Percentiles rank a stretch among this genome's conserved stretches.
phyloP scores from a whole-genome alignment of 495 filamentous ascomycete species.

The Aspergillus ellipticus region DNA sequence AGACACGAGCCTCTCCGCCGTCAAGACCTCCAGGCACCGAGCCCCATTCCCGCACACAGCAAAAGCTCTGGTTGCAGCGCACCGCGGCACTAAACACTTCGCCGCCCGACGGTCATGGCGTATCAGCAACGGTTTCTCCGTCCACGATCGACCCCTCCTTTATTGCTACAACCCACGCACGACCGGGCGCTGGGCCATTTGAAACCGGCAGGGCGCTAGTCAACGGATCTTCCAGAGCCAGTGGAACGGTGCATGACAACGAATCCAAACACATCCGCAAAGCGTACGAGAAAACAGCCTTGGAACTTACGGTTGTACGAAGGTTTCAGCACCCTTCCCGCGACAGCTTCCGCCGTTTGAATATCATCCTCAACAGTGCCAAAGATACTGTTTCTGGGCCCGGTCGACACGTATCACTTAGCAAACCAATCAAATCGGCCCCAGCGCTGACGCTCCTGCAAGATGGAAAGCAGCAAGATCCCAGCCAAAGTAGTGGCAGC shows the following conservation, averaged over 20 bases:
- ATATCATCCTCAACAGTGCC: slow-evolving; percentile 22
- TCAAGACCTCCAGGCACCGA: slow-evolving; percentile 34
- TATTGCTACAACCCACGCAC: slow-evolving; percentile 22
- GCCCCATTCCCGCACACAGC: slow-evolving; percentile 43
- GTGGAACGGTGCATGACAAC: slow-evolving; percentile 30
- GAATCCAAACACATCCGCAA: slow-evolving; percentile 44
- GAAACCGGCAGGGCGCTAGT: slow-evolving; percentile 31
- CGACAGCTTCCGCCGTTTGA: slow-evolving; percentile 40
- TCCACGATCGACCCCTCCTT: slow-evolving; percentile 35
- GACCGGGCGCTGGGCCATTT: slow-evolving; percentile 28
- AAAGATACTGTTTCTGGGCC: slow-evolving; percentile 14
- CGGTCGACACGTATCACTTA: slow-evolving; percentile 21
- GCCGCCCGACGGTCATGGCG: slow-evolving; percentile 42
- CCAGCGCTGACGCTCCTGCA: slow-evolving; percentile 35
- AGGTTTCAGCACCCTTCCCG: slow-evolving; percentile 43
- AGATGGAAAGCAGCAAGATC: slow-evolving; percentile 20
- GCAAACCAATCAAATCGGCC: slow-evolving; percentile 38
- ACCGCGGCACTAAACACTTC: slow-evolving; percentile 46
- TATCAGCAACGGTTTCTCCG: slow-evolving; percentile 24
- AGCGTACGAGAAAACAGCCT: slow-evolving; percentile 41
- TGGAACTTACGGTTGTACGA: slow-evolving; percentile 42
- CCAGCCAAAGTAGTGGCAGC: slow-evolving; percentile 18
- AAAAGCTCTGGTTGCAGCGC: slow-evolving; percentile 49
- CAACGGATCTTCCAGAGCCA: slow-evolving; percentile 30
- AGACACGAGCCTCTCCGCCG: slow-evolving; percentile 29